These are phyloP conservation scores for Boletus pseudopeckii DNA, from an alignment of 768 basidiomycete species.

Conservation along the genomic window DNA sequence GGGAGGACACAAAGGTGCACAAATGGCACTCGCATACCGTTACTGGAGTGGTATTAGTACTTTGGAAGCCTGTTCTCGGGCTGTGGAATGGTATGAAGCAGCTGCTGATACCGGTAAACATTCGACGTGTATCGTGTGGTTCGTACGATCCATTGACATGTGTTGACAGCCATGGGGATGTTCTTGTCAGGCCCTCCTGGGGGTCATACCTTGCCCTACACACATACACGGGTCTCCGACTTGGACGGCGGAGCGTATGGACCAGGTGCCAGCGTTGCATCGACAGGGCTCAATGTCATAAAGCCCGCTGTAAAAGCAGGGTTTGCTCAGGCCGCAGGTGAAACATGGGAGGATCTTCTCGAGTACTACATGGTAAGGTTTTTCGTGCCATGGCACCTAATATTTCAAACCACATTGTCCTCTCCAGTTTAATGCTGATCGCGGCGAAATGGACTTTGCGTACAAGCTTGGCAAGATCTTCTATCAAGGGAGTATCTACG, in stretches of 20 bases:
- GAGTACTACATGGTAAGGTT: constrained; percentile 80
- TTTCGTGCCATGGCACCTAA: background rate
- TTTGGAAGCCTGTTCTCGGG: constrained; percentile 77
- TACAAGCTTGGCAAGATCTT: constrained; percentile 93
- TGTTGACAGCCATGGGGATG: constrained; percentile 63
- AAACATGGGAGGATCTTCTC: constrained; percentile 90
- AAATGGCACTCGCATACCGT: constrained; percentile 91
- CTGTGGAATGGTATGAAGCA: constrained; percentile 84
- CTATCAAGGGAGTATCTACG: constrained; percentile 93
- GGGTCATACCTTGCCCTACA: constrained; percentile 80
- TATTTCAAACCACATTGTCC: background rate
- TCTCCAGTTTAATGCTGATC: constrained; percentile 86
- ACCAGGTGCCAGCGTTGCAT: constrained; percentile 90
- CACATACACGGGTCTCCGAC: constrained; percentile 82
- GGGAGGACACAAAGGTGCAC: constrained; percentile 79
- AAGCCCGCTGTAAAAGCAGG: constrained; percentile 83
- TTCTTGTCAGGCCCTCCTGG: constrained; percentile 88
- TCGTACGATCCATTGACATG: background rate
- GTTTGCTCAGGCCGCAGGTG: constrained; percentile 78
- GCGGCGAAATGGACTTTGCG: constrained; percentile 85
- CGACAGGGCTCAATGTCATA: constrained; percentile 70
- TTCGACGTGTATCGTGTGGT: constrained; percentile 22
- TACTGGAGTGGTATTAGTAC: constrained; percentile 97
- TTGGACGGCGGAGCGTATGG: constrained; percentile 92
- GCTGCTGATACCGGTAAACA: constrained; percentile 79